Conservation (phyloP, 1,139 yeast species). For the Yamadazyma sp. region DNA sequence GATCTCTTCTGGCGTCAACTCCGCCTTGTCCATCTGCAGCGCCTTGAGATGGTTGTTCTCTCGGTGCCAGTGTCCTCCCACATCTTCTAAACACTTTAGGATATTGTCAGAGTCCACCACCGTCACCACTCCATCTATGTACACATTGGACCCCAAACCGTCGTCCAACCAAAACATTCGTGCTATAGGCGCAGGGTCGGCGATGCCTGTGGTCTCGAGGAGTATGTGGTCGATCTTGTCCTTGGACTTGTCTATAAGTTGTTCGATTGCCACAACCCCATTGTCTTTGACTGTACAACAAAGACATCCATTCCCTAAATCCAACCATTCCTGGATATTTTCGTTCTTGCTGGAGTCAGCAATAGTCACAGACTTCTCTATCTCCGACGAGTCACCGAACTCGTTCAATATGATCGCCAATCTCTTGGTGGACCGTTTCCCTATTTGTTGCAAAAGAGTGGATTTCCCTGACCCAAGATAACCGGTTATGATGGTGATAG, state of each 20-base stretch:
- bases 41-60: constrained; percentile 29
- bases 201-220: constrained; percentile 95
- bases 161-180: constrained; percentile 97
- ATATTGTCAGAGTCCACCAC: constrained; percentile 83
- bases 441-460: constrained; percentile 74
- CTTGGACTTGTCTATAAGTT: constrained; percentile 70
- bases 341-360: constrained; percentile 54
- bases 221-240: constrained; percentile 83
- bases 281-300: constrained; percentile 95
- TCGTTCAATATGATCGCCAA: constrained; percentile 91
- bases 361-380: constrained; percentile 83
- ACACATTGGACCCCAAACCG: constrained; percentile 77
- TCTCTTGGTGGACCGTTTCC: constrained; percentile 64
- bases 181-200: constrained; percentile 97
- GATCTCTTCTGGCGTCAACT: constrained; percentile 30
- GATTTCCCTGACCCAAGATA: constrained; percentile 95
- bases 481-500: constrained; percentile 91
- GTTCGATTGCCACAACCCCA: constrained; percentile 93
- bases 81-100: constrained; percentile 64
- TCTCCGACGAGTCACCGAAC: constrained; percentile 84
- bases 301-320: constrained; percentile 92
- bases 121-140: constrained; percentile 91
- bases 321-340: constrained; percentile 89
- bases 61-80: constrained; percentile 59
- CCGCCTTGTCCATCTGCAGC: constrained; percentile 23